A percentile compares a stretch with the other conserved stretches of the same genome.
Evolutionary conservation across 768 basidiomycete genomes (phyloP).

Genomic region (Mycena kentingensis): DNA sequence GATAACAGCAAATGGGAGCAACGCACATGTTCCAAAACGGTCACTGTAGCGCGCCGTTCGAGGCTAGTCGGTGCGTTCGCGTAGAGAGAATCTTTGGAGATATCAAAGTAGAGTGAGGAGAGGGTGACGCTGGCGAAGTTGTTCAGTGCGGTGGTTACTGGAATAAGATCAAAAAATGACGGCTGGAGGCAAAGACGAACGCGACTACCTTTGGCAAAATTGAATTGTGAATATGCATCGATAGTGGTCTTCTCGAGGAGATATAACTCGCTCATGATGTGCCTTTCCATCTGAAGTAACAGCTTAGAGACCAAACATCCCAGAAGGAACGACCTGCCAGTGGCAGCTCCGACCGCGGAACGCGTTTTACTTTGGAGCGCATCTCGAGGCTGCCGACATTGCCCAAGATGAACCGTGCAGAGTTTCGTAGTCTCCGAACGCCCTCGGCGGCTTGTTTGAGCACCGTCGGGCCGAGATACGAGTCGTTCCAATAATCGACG

Average conservation of each 20-base stretch:
- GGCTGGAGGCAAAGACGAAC: constrained; percentile 3
- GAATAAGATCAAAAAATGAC: neutral
- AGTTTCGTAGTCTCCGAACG: constrained; percentile 82
- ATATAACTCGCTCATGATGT: constrained; percentile 83
- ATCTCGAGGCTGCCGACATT: constrained; percentile 55
- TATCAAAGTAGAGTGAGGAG: constrained; percentile 90
- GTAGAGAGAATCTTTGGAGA: constrained; percentile 88
- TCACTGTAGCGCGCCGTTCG: constrained; percentile 65
- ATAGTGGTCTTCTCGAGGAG: constrained; percentile 67
- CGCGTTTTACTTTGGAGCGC: constrained; percentile 34
- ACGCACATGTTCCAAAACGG: constrained; percentile 70
- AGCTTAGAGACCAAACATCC: constrained; percentile 59
- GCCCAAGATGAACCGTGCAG: constrained; percentile 83
- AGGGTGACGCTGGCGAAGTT: constrained; percentile 83
- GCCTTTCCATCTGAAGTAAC: constrained; percentile 68
- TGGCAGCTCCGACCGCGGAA: constrained; percentile 52
- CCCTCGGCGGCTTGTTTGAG: constrained; percentile 76
- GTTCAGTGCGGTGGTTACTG: constrained; percentile 72
- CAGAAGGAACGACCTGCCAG: too few species aligned
- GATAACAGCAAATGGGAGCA: neutral
- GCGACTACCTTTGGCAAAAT: constrained; percentile 76
- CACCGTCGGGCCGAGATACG: constrained; percentile 78
- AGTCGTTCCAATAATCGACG: constrained; percentile 87
- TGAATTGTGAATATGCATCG: constrained; percentile 69
- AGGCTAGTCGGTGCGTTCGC: constrained; percentile 54